Conservation (phyloP, 768 basidiomycete genomes). For the Suillus clintonianus region DNA sequence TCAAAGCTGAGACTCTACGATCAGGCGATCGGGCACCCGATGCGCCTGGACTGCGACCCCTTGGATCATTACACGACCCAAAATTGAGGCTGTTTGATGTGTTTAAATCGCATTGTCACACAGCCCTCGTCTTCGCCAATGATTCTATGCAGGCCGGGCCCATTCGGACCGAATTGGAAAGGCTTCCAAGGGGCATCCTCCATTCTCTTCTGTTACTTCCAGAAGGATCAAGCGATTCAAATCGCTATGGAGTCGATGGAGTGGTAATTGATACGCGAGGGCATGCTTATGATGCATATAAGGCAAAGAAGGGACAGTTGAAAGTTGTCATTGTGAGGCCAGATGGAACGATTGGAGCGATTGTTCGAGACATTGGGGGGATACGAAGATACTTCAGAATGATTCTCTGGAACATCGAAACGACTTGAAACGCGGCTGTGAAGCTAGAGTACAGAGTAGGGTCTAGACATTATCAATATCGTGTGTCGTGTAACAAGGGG, state of each 20-base stretch:
- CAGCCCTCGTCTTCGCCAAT: slow-evolving; percentile 30
- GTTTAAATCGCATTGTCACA: slow-evolving; percentile 28
- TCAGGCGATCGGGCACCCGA: slow-evolving; percentile 10
- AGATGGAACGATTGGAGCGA: slow-evolving; percentile 18
- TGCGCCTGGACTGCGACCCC: slow-evolving; percentile 2
- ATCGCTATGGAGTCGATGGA: not conserved
- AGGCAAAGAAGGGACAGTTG: not conserved
- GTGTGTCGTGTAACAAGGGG: not conserved
- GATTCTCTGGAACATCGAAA: slow-evolving; percentile 3
- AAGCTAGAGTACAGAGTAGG: not conserved
- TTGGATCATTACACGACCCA: not conserved
- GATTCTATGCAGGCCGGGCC: not conserved
- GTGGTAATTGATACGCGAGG: slow-evolving; percentile 2
- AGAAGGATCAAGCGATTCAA: not conserved
- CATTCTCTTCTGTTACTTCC: not conserved
- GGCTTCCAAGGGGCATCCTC: not conserved
- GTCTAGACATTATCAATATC: not conserved
- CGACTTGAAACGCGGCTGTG: not conserved
- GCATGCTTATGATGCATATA: not conserved
- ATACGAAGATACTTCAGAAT: slow-evolving; percentile 9
- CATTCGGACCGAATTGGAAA: not conserved
- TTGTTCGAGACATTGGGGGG: slow-evolving; percentile 3
- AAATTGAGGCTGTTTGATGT: slow-evolving; percentile 27
- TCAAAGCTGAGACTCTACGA: not conserved
- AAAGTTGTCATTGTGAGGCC: slow-evolving; percentile 17